Percentiles rank a stretch among this genome's conserved stretches.
Conservation (phyloP, 2,329 filamentous ascomycete genomes). For the Penicillium hordei region DNA sequence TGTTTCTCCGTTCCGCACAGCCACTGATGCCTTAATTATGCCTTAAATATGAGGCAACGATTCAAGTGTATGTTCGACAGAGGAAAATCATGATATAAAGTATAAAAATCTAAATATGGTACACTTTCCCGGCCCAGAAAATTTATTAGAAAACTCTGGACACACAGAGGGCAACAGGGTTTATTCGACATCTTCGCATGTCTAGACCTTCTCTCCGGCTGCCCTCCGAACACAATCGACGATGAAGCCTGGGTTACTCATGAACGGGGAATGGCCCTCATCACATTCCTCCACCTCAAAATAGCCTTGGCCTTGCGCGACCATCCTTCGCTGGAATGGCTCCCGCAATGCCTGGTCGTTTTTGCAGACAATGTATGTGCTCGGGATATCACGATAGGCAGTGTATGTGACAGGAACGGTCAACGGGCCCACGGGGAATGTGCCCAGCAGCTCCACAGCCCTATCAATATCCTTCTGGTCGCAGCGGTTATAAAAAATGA, state of each 20-base stretch:
- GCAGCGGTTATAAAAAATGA: constrained; percentile 28
- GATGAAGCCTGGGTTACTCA: constrained; percentile 30
- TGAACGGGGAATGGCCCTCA: constrained; percentile 31
- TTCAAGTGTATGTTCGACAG: not conserved
- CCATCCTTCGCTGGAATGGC: constrained; percentile 27
- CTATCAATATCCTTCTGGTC: constrained; percentile 24
- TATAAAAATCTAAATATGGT: not conserved
- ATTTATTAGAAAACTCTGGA: not conserved
- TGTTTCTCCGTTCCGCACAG: not conserved
- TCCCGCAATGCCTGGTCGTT: constrained; percentile 28
- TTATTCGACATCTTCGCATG: not conserved
- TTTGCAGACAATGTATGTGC: constrained; percentile 32
- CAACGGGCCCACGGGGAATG: constrained; percentile 26
- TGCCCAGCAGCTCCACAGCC: constrained; percentile 26
- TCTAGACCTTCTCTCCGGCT: constrained; percentile 21
- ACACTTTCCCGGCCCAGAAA: accelerated
- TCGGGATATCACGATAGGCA: constrained; percentile 30
- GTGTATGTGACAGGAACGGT: constrained; percentile 30
- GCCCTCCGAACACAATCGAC: constrained; percentile 26
- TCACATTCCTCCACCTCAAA: constrained; percentile 31
- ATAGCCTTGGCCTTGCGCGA: constrained; percentile 26
- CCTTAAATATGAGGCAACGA: not conserved
- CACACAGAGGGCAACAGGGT: not conserved
- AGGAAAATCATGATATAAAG: not conserved
- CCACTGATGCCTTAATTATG: not conserved